Conservation (phyloP, 208 protist genomes). For the Trypanosoma caninum region DNA sequence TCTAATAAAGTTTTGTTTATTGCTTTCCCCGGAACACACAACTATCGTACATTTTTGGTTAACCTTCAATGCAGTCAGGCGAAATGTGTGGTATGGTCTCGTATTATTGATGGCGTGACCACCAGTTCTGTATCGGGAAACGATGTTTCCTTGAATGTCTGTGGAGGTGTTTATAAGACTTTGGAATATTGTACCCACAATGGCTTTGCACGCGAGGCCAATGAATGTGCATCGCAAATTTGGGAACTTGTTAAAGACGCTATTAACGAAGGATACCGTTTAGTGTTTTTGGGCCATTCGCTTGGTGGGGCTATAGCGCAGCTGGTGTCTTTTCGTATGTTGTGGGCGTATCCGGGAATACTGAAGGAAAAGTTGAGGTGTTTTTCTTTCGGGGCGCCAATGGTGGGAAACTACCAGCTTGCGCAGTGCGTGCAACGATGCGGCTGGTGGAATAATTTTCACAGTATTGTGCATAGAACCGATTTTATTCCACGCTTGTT, state of each 20-base stretch:
- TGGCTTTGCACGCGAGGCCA: constrained; percentile 63
- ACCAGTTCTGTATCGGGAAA: not conserved
- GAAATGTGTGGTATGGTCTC: constrained; percentile 29
- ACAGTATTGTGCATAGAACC: constrained; percentile 65
- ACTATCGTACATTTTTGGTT: constrained; percentile 61
- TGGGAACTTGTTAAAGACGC: constrained; percentile 48
- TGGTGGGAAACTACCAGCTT: constrained; percentile 70
- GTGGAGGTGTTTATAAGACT: constrained; percentile 39
- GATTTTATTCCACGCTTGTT: constrained; percentile 74
- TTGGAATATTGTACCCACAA: constrained; percentile 61
- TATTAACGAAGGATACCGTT: constrained; percentile 40
- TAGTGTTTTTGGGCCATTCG: constrained; percentile 80
- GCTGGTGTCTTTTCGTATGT: constrained; percentile 51
- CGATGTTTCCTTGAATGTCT: not conserved
- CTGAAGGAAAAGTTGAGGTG: constrained; percentile 30
- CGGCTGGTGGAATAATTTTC: constrained; percentile 59
- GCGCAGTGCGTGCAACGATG: constrained; percentile 42
- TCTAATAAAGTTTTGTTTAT: constrained; percentile 71
- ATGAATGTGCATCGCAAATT: constrained; percentile 42
- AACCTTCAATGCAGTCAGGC: constrained; percentile 40
- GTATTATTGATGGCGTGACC: constrained; percentile 34
- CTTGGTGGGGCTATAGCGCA: constrained; percentile 70
- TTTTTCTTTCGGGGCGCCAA: constrained; percentile 62
- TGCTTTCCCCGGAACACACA: constrained; percentile 78
- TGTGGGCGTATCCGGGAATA: constrained; percentile 35